Percentiles rank a stretch among this genome's conserved stretches.
phyloP scores from a whole-genome alignment of 306 rosid species.

The Carpinus viminea region DNA sequence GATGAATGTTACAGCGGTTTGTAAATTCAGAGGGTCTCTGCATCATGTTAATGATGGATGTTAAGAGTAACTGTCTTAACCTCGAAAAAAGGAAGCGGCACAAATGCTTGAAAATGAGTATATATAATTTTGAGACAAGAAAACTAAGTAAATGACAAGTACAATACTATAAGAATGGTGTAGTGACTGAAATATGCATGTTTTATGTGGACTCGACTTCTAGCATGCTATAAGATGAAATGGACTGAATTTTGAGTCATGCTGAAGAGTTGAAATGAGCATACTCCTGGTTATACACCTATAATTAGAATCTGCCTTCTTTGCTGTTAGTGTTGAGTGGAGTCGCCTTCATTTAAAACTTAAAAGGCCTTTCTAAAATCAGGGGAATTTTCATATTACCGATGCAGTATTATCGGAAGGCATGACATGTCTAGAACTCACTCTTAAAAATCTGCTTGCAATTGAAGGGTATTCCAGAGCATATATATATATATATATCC shows the following conservation, averaged over 20 bases:
- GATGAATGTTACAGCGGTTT: background rate
- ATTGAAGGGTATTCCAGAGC: no score
- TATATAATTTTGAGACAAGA: background rate
- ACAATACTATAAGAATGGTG: background rate
- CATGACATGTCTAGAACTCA: background rate
- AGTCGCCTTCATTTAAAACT: background rate
- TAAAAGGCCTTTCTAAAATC: background rate
- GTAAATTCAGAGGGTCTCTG: background rate
- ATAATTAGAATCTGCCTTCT: background rate
- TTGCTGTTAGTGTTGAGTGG: background rate
- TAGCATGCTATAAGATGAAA: background rate
- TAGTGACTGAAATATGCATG: background rate
- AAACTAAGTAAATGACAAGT: background rate
- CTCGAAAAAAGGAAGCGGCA: background rate
- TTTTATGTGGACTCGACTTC: background rate
- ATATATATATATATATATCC: no score
- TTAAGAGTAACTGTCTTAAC: background rate
- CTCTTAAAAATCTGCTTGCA: no score
- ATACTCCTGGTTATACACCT: background rate
- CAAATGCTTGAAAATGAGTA: background rate
- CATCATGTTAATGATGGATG: background rate
- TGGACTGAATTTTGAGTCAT: background rate
- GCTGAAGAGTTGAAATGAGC: background rate
- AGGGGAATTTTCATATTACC: background rate
- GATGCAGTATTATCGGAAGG: background rate